phyloP scores from a whole-genome alignment of 2,329 filamentous ascomycete genomes.

The Fusarium sp. region DNA sequence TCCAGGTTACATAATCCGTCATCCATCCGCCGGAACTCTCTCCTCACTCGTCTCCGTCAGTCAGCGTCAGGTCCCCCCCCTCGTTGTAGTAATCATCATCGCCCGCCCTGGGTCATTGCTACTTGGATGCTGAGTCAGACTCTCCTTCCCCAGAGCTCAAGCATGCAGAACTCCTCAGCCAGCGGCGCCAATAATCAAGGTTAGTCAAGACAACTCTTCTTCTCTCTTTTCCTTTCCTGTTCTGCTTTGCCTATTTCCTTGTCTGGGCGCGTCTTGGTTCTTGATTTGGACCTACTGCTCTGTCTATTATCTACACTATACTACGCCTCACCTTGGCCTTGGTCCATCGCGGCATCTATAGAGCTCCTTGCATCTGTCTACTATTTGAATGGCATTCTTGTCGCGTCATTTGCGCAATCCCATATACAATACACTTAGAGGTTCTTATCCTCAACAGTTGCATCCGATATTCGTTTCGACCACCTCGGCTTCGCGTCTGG shows the following conservation, averaged over 20 bases:
- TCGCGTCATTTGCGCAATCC: constrained; percentile 34
- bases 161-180: constrained; percentile 49
- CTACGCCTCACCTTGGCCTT: constrained; percentile 9
- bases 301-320: constrained; percentile 15
- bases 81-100: constrained; percentile 46
- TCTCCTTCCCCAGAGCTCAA: constrained; percentile 43
- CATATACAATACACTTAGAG: constrained; percentile 22
- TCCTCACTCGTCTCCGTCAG: constrained; percentile 42
- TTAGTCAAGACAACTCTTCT: constrained; percentile 42
- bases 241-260: constrained; percentile 27
- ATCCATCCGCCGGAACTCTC: constrained; percentile 41
- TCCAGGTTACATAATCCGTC: constrained; percentile 45
- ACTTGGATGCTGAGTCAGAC: constrained; percentile 51
- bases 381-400: constrained; percentile 39
- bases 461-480: constrained; percentile 17
- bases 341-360: constrained; percentile 34
- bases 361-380: constrained; percentile 28
- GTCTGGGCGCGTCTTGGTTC: constrained; percentile 16
- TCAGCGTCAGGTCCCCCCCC: constrained; percentile 39
- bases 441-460: constrained; percentile 16
- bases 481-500: constrained; percentile 14
- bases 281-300: constrained; percentile 15
- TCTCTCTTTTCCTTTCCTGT: constrained; percentile 20
- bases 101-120: constrained; percentile 40
- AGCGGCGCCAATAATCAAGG: constrained; percentile 49